Conservation (phyloP, 495 filamentous ascomycete species). For the Trichoderma asperelloides region DNA sequence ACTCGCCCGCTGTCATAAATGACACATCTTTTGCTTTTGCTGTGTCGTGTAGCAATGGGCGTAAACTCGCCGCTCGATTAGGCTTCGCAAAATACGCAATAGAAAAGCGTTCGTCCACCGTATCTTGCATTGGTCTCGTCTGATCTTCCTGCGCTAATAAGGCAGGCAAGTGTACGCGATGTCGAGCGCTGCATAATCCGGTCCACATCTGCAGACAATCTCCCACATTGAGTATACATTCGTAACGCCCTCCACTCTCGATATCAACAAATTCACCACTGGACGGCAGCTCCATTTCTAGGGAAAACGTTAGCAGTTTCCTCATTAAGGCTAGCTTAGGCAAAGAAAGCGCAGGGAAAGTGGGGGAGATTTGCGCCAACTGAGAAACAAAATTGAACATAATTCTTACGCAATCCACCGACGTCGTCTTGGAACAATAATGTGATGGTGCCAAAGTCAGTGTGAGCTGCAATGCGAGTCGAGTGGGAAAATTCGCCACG, state of each 20-base stretch:
- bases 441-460: conserved; percentile 32
- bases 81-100: conserved; percentile 10
- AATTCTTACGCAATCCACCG: conserved; percentile 18
- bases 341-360: no score
- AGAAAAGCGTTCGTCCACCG: conserved; percentile 3
- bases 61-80: background rate
- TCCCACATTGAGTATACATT: conserved; percentile 40
- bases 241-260: conserved; percentile 30
- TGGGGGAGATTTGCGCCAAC: no score
- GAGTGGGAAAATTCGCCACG: conserved; percentile 9
- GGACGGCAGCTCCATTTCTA: no score
- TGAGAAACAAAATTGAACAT: no score
- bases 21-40: no score
- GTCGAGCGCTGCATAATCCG: conserved; percentile 4
- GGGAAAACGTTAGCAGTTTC: no score
- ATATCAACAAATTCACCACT: conserved; percentile 11
- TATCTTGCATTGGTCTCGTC: background rate
- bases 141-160: no score
- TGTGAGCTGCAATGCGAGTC: conserved; percentile 24
- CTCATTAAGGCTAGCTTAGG: no score
- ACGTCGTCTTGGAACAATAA: conserved; percentile 31
- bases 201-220: conserved; percentile 22
- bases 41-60: no score
- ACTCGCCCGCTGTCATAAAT: no score
- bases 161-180: conserved; percentile 4